These are phyloP conservation scores for Anisogramma anomala DNA, from an alignment of 2,329 filamentous ascomycete genomes.

Conservation along the genomic window DNA sequence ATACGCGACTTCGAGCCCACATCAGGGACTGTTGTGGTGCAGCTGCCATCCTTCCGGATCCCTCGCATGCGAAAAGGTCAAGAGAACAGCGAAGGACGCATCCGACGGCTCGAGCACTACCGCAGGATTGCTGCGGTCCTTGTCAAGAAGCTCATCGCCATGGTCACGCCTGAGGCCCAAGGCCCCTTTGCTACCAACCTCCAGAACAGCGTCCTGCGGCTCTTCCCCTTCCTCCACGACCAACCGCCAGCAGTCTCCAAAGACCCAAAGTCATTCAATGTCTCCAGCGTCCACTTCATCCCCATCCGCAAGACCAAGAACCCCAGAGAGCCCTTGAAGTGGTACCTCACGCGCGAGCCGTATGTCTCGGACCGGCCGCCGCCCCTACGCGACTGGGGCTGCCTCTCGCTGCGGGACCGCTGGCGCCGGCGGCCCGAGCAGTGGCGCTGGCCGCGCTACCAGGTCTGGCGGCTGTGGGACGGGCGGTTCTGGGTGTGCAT, in stretches of 20 bases:
- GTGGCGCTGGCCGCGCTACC: constrained; percentile 23
- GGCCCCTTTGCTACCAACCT: constrained; percentile 32
- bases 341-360: constrained; percentile 36
- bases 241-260: not conserved
- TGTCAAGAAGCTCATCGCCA: constrained; percentile 35
- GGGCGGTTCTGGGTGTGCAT: constrained; percentile 51
- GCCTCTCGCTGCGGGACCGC: constrained; percentile 13
- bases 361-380: constrained; percentile 30
- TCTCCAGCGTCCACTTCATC: constrained; percentile 36
- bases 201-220: constrained; percentile 31
- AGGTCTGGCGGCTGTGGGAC: constrained; percentile 38
- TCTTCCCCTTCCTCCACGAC: constrained; percentile 35
- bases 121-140: constrained; percentile 35
- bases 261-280: constrained; percentile 27
- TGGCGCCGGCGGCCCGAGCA: constrained; percentile 2
- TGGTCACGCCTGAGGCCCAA: constrained; percentile 38
- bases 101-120: constrained; percentile 25
- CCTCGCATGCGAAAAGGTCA: constrained; percentile 15
- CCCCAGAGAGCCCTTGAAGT: constrained; percentile 20
- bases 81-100: constrained; percentile 16
- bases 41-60: constrained; percentile 29
- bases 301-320: constrained; percentile 21
- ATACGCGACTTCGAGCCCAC: constrained; percentile 36
- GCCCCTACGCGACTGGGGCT: constrained; percentile 16
- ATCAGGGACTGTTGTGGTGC: constrained; percentile 34